These are phyloP conservation scores for Phymatotrichopsis omnivora DNA, from an alignment of 2,329 filamentous ascomycete genomes.

Conservation along the genomic window DNA sequence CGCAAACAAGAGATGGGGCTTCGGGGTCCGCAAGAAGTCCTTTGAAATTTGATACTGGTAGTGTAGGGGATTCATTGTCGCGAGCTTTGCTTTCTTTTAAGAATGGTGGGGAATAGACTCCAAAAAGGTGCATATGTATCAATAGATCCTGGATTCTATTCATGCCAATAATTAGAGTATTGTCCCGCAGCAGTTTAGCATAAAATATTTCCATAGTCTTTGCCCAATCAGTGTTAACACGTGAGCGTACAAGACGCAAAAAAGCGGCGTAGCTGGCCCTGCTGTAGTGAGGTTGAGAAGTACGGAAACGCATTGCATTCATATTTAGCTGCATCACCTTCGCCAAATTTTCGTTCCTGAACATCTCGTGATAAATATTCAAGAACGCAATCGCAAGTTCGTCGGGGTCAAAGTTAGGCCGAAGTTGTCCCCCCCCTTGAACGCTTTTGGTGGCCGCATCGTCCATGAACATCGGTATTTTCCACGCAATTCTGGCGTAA, in stretches of 20 bases:
- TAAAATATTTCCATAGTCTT: constrained; percentile 9
- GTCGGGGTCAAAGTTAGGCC: constrained; percentile 36
- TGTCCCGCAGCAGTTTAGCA: constrained; percentile 12
- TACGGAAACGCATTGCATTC: too few species aligned
- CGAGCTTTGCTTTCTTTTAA: background rate
- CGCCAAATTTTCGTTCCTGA: constrained; percentile 36
- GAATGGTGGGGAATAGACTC: constrained; percentile 11
- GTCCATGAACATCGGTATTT: constrained; percentile 10
- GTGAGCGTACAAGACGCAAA: constrained; percentile 13
- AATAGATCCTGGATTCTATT: constrained; percentile 21
- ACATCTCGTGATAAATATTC: constrained; percentile 41
- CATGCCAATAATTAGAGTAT: constrained; percentile 8
- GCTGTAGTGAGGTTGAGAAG: too few species aligned
- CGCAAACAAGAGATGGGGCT: constrained; percentile 15
- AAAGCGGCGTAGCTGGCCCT: constrained; percentile 13
- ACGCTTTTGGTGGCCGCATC: constrained; percentile 28
- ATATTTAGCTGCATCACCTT: constrained; percentile 2
- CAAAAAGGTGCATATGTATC: constrained; percentile 14
- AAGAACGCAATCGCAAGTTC: constrained; percentile 38
- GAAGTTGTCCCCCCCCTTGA: constrained; percentile 37
- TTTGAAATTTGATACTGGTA: background rate
- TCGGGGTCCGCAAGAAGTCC: too few species aligned
- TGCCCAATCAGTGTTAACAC: constrained; percentile 14
- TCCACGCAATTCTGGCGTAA: constrained; percentile 21
- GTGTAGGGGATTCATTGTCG: background rate